Base-by-base conservation (phyloP, 768 basidiomycete genomes). In the Mycena filopes region DNA sequence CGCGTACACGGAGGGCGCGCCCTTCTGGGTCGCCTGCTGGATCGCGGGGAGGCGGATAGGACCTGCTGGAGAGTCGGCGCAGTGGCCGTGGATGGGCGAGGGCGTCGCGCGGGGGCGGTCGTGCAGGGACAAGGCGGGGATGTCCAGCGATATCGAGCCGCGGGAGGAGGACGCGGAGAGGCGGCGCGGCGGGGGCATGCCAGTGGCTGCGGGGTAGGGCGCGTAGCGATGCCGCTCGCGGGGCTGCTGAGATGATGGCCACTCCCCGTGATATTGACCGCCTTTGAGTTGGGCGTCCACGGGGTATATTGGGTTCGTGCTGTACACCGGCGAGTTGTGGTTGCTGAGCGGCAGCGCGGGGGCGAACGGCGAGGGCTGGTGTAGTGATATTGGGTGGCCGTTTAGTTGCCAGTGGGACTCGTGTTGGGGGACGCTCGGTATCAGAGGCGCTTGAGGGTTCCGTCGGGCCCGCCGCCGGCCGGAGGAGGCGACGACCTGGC, bases 401-500 rank as follows among this genome's bases (percentile, higher is more conserved):
- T 56, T 23, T 20, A 43, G 12, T 15, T n/a, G 18, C 28, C 45
- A 41, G 31, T 36, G 49, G 20, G 41, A 38, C n/a, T 16, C 31
- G n/a, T 23, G 45, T 11, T 33, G 18, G 7, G 48, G 31, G 36
- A 53, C 31, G 71, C 61, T 72, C 75, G 69, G 67, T 66, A 71
- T 26, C 76, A 71, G 46, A 10, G 79, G 73, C 33, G 77, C 73
- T 46, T 83, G 84, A 20, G 84, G 82, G 33, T 79, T 81, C 60
- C 89, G 84, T 38, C 89, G 84, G 23, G 86, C 77, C 47, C 90
- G 84, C 51, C 91, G 85, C 65, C 89, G 84, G n/a, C 83, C 84
- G 28, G 86, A 80, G 33, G 81, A 82, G 46, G 89, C 81, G 20
- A 94, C 87, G 49, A 95, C 89, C 74, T 95, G 93, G 25, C 94